Percentiles rank a stretch among this genome's conserved stretches.
Conservation (phyloP, 306 rosid genomes). For the Quillaja saponaria region DNA sequence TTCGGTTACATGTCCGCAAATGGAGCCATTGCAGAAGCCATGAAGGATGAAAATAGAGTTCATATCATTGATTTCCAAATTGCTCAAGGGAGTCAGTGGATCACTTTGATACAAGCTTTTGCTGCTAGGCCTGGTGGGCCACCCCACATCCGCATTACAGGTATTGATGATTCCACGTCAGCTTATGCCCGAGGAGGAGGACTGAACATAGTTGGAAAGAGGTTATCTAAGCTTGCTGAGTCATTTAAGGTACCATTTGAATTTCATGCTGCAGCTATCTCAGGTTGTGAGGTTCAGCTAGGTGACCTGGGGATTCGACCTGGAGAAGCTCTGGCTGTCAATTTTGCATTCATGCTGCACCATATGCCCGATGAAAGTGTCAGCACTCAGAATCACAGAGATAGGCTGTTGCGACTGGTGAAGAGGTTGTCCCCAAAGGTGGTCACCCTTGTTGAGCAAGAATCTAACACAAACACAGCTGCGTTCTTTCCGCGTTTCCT, state of each 20-base stretch:
- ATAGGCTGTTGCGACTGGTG: constrained; percentile 72
- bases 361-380: constrained; percentile 98
- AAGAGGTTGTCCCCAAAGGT: constrained; percentile 87
- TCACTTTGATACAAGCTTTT: constrained; percentile 91
- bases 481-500: constrained; percentile 78
- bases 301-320: constrained; percentile 57
- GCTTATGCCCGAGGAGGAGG: constrained; percentile 97
- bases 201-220: constrained; percentile 66
- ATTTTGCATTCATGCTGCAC: constrained; percentile 90
- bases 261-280: constrained; percentile 69
- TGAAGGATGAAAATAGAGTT: constrained; percentile 77
- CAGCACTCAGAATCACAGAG: constrained; percentile 81
- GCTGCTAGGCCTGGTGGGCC: constrained; percentile 99
- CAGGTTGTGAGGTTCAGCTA: constrained; percentile 71
- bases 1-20: constrained; percentile 97
- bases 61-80: constrained; percentile 96
- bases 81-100: constrained; percentile 93
- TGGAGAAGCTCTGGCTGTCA: constrained; percentile 83
- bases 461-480: constrained; percentile 83
- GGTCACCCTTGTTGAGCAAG: constrained; percentile 98
- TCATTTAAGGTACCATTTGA: constrained; percentile 78
- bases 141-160: constrained; percentile 92
- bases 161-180: constrained; percentile 75
- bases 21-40: constrained; percentile 98
- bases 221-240: constrained; percentile 72